Base-by-base conservation (phyloP, 2,329 filamentous ascomycete species). In the Zasmidium angulare region DNA sequence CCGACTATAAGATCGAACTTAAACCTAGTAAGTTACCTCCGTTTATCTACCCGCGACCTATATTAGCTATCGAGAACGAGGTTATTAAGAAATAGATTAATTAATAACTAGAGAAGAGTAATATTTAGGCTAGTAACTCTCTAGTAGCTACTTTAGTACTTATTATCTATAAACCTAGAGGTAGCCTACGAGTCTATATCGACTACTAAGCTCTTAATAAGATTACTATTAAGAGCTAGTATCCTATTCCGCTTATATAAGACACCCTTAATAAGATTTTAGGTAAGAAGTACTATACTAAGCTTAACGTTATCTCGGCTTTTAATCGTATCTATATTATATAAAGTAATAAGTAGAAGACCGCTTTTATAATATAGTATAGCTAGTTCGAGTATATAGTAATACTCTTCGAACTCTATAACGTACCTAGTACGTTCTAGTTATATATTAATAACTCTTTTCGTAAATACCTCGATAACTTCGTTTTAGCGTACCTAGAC, bases 121-220 rank as follows among this genome's bases (percentile, higher is more conserved):
- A 55, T 23, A 2, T 24, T n/a, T n/a, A n/a, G n/a, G n/a, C n/a
- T n/a, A n/a, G n/a, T n/a, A n/a, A n/a, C n/a, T n/a, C n/a, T n/a
- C n/a, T 19, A 22, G 22, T 19, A 47, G n/a, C 47, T 4, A 17
- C 48, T 22, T 52, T 31, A 40, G 31, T 61, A n/a, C 19, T 61
- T 26, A 58, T 61, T 12, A 22, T 61, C 21, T 24, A 40, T 14
- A 58, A 56, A 47, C 50, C 26, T 19, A 29, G 43, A 26, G 29
- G 56, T 22, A 46, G 55, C 2, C 56, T 72, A 47, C 50, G 58
- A 17, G 53, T 73, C 19, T 72, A 59, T 61, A 49, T 74, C n/a
- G 51, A 75, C 50, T 75, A 71, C 48, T 14, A 48, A 49, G 24
- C 36, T 19, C 51, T 75, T 10, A 74, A 74, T 50, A 54, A 49